Evolutionary conservation across 2,329 filamentous ascomycete genomes (phyloP), one percentile per base, ranked within the genome.

Genomic region (Aspergillus fructus): DNA sequence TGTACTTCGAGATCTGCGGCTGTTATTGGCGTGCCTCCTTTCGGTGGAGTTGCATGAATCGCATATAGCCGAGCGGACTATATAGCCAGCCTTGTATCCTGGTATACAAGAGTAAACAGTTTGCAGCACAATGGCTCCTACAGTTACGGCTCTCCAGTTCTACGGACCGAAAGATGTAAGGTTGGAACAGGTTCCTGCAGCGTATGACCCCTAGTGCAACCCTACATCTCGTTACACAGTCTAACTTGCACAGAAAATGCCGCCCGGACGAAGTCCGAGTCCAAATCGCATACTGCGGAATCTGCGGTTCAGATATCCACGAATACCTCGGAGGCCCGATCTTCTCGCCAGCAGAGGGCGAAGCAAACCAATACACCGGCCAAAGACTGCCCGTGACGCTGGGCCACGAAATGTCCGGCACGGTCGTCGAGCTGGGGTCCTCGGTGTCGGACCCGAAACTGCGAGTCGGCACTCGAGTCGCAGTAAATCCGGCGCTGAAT

Each of bases 231-330:
- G 3, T 4, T 34, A 23, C 13, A 30, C 8, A 0, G 9, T 30
- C 27, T 11, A 30, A 30, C 17, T 19, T 19, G 17, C 17, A 19
- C 17, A 19, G 17, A 19, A 19, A 19, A 19, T 19, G 53, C 13
- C 30, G 33, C 9, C 37, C 53, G 11, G 46, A 55, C n/a, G 45
- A 49, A 21, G 53, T 49, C 37, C 53, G 53, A 23, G 11, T 55
- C 23, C 37, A 55, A 17, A 19, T 55, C 23, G 53, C 53, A 3
- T 55, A 49, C 46, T 55, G 53, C 37, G 53, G 53, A 12, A 55
- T 55, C 30, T 55, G 53, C 53, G 53, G 53, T 8, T 40, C 42
- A 4, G 49, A 51, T n/a, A 51, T 51, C 37, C 34, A 41, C 13
- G 49, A 51, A 30, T 41, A 51, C 39, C 49, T 51, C 13, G 49